Conservation (phyloP, 2,329 filamentous ascomycete genomes). For the Talaromyces sp. region DNA sequence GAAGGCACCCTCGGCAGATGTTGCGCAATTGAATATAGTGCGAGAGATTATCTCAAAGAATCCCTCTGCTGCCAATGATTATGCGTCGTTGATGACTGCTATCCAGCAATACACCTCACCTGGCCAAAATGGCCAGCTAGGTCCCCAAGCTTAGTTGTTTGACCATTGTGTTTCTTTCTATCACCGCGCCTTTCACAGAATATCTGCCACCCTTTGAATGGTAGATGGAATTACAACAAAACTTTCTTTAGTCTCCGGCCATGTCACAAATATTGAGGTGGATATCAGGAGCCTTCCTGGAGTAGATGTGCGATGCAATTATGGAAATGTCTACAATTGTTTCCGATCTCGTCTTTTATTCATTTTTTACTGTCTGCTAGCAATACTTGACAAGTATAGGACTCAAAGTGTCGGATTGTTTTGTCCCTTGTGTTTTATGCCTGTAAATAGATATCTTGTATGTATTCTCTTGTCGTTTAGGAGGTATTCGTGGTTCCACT, state of each 20-base stretch:
- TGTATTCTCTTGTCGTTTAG: neutral
- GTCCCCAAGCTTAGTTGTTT: neutral
- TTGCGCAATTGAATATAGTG: slow-evolving; percentile 70
- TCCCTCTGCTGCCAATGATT: slow-evolving; percentile 58
- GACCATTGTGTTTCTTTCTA: neutral
- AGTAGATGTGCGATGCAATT: neutral
- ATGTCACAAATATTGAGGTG: neutral
- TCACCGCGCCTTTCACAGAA: neutral
- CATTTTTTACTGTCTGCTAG: neutral
- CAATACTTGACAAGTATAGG: slow-evolving; percentile 1
- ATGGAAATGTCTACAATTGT: neutral
- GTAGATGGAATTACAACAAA: neutral
- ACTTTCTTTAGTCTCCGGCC: neutral
- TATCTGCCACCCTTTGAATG: neutral
- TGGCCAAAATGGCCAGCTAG: slow-evolving; percentile 2
- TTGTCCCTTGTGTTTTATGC: neutral
- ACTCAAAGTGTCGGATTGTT: neutral
- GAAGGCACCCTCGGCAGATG: slow-evolving; percentile 61
- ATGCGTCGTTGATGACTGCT: slow-evolving; percentile 36
- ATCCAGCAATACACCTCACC: slow-evolving; percentile 22
- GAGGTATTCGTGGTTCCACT: neutral
- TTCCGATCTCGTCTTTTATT: no score
- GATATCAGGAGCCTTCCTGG: neutral
- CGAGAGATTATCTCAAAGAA: slow-evolving; percentile 61
- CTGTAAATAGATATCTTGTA: neutral